Evolutionary conservation across 2,329 filamentous ascomycete species (phyloP).

Genomic region (Cercospora sojina): DNA sequence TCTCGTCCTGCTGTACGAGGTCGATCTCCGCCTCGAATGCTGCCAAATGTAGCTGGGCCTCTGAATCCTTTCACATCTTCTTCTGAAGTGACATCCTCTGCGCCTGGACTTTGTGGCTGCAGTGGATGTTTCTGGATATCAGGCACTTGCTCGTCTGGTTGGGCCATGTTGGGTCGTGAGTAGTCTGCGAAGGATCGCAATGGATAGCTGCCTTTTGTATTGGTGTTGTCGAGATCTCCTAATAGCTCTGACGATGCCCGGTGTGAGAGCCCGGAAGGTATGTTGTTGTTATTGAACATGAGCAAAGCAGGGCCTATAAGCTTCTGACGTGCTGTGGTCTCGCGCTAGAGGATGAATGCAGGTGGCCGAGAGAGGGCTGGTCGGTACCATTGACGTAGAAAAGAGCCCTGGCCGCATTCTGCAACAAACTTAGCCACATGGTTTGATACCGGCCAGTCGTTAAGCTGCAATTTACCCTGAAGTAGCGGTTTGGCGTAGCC

Average conservation of each 20-base stretch:
- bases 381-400: constrained; percentile 13
- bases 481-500: constrained; percentile 18
- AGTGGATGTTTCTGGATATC: neutral
- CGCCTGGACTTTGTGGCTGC: constrained; percentile 4
- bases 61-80: constrained; percentile 19
- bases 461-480: constrained; percentile 23
- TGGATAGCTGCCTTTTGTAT: constrained; percentile 4
- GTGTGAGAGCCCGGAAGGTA: constrained; percentile 10
- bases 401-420: constrained; percentile 10
- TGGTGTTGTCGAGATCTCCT: constrained; percentile 1
- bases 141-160: constrained; percentile 9
- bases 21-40: constrained; percentile 3
- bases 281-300: constrained; percentile 11
- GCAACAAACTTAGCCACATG: constrained; percentile 17
- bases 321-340: constrained; percentile 6
- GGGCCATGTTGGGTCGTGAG: constrained; percentile 11
- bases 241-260: constrained; percentile 13
- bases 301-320: constrained; percentile 11
- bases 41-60: constrained; percentile 7
- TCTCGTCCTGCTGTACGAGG: constrained; percentile 16
- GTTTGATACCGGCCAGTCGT: constrained; percentile 17
- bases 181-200: constrained; percentile 14
- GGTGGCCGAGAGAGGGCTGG: constrained; percentile 16
- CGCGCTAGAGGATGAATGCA: constrained; percentile 3
- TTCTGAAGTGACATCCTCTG: constrained; percentile 14